Conservation (phyloP, 1,284 basidiomycete genomes). For the Sporisorium sorghi region DNA sequence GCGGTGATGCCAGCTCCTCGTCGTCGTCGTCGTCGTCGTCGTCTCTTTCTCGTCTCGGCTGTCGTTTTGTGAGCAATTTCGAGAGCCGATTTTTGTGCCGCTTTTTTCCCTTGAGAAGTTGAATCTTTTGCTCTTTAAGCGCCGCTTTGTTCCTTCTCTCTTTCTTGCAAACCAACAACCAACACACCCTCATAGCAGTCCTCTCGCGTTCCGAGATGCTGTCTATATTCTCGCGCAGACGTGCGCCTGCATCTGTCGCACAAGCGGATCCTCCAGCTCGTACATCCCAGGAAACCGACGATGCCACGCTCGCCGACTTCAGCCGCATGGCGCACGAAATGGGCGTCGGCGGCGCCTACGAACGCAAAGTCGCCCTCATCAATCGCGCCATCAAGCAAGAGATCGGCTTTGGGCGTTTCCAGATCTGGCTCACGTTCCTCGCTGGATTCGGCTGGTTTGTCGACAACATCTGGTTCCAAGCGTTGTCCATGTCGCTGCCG, state of each 20-base stretch:
- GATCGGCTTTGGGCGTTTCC: constrained; percentile 76
- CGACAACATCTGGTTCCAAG: constrained; percentile 66
- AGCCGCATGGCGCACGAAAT: constrained; percentile 57
- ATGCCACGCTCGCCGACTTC: constrained; percentile 37
- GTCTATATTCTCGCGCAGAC: constrained; percentile 4
- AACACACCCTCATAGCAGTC: background rate
- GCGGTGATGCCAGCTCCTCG: too few relatives aligned
- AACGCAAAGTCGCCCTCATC: constrained; percentile 60
- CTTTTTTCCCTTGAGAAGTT: background rate
- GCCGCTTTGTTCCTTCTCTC: background rate
- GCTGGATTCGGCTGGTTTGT: constrained; percentile 75
- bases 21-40: too few relatives aligned
- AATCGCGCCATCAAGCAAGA: constrained; percentile 62
- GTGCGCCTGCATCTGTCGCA: background rate
- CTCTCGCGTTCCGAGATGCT: background rate
- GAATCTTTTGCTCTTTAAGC: background rate
- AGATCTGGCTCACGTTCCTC: constrained; percentile 75
- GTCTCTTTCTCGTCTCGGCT: too few relatives aligned
- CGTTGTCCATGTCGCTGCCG: constrained; percentile 60
- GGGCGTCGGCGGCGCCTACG: constrained; percentile 56
- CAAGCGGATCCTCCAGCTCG: background rate
- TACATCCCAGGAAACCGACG: constrained; percentile 33
- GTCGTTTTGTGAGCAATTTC: background rate
- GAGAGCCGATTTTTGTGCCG: background rate
- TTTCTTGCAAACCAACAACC: background rate